Conservation (phyloP, 2,329 filamentous ascomycete genomes). For the Diaporthe ampelina region DNA sequence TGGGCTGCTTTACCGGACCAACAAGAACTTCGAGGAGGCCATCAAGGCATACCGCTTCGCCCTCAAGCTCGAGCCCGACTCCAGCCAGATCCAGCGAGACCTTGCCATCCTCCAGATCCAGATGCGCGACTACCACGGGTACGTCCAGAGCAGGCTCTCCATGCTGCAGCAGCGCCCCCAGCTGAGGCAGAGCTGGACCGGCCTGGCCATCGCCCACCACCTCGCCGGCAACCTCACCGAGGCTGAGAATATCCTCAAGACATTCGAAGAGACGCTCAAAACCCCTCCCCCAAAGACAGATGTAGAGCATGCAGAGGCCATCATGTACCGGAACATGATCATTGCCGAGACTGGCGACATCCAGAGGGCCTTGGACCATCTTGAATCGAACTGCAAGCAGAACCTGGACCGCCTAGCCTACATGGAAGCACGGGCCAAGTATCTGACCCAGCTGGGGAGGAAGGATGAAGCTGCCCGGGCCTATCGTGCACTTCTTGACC, state of each 20-base stretch:
- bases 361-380: constrained; percentile 86
- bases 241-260: constrained; percentile 91
- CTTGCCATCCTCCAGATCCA: constrained; percentile 94
- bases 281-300: constrained; percentile 81
- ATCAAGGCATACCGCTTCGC: constrained; percentile 99
- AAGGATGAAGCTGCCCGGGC: constrained; percentile 86
- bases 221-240: constrained; percentile 86
- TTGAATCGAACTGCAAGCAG: constrained; percentile 82
- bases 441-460: constrained; percentile 81
- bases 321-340: constrained; percentile 94
- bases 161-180: constrained; percentile 90
- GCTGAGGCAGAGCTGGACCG: constrained; percentile 95
- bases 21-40: constrained; percentile 98
- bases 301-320: constrained; percentile 92
- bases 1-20: constrained; percentile 89
- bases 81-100: constrained; percentile 92
- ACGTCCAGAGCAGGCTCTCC: constrained; percentile 86
- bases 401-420: constrained; percentile 88
- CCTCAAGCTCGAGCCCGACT: constrained; percentile 92
- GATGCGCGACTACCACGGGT: constrained; percentile 95
- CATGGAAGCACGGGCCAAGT: constrained; percentile 88
- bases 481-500: constrained; percentile 84
- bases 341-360: constrained; percentile 92
- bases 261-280: constrained; percentile 95
- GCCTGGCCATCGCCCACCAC: constrained; percentile 93